A percentile compares a stretch with the other conserved stretches of the same genome.
Conservation (phyloP, 352 stramenopile genomes). For the Thalassiosira exigua region DNA sequence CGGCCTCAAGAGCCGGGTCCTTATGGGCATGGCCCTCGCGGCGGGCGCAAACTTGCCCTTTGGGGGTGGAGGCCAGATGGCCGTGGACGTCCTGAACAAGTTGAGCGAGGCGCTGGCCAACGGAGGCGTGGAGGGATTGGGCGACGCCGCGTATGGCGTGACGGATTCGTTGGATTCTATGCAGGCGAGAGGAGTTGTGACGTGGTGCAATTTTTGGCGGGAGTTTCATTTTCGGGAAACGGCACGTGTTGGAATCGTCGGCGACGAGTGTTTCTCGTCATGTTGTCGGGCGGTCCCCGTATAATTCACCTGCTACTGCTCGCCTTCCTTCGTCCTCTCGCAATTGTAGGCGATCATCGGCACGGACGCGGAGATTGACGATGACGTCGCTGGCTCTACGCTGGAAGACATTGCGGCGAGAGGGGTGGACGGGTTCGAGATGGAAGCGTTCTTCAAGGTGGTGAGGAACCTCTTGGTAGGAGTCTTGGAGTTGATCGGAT, state of each 20-base stretch:
- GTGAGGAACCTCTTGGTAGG: conserved; percentile 39
- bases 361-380: conserved; percentile 39
- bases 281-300: too few species aligned
- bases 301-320: too few species aligned
- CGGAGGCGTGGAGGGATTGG: conserved; percentile 17
- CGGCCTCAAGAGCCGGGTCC: conserved; percentile 47
- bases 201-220: conserved; percentile 30
- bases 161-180: conserved; percentile 39
- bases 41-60: conserved; percentile 31
- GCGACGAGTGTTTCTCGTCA: too few species aligned
- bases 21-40: conserved; percentile 54
- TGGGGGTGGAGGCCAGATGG: conserved; percentile 7
- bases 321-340: too few species aligned
- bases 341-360: too few species aligned
- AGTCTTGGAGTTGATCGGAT: conserved; percentile 37
- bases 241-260: too few species aligned
- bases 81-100: background rate
- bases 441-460: conserved; percentile 46
- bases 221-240: too few species aligned
- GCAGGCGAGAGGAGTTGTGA: conserved; percentile 27
- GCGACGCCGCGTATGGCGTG: conserved; percentile 25
- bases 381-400: conserved; percentile 30
- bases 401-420: conserved; percentile 47
- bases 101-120: background rate
- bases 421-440: conserved; percentile 47